Evolutionary conservation across 768 basidiomycete genomes (phyloP), one percentile per base, ranked within the genome.

Genomic region (Suillus alpinus): DNA sequence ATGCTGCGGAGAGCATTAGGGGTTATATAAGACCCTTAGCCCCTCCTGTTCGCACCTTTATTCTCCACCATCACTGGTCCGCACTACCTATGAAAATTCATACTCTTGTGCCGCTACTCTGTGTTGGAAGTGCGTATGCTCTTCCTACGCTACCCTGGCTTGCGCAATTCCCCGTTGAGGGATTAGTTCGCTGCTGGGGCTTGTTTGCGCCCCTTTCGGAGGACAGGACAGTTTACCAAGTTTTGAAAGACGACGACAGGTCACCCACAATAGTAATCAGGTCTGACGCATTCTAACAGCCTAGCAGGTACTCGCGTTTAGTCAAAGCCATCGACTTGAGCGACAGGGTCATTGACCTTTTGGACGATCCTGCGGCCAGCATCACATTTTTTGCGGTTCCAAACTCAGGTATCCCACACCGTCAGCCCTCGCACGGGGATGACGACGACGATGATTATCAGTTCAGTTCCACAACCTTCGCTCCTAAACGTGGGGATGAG

Each of bases 321-420:
- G 74, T 75, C 61, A 80, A 79, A 63, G 71, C 76, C 1, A 68
- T 80, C 32, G 73, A 79, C 56, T 72, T 73, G 56, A 76, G 76
- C 20, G 76, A 79, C 26, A 75, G 77, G 34, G 71, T 77, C 29
- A 71, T 72, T 8, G 64, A 68, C 14, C 55, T 79, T 18, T 69
- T 81, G 43, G 77, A 81, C 59, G 76, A 81, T 57, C 66, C 78
- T 13, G 70, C 75, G 16, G 63, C 72, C 32, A 84, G 83, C n/a
- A 59, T 84, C 26, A 84, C 84, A 0, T 82, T 84, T 69, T 84
- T 85, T 61, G 83, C 83, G 0, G 75, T 78, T 18, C 79, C 82
- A 4, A 76, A 84, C 64, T 74, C 68, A 57, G 81, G 76, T n/a
- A 65, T 84, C 20, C 77, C 67, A 12, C 73, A 65, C 34, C 64